Conservation (phyloP, 1,284 basidiomycete species). For the Serendipita sp. region DNA sequence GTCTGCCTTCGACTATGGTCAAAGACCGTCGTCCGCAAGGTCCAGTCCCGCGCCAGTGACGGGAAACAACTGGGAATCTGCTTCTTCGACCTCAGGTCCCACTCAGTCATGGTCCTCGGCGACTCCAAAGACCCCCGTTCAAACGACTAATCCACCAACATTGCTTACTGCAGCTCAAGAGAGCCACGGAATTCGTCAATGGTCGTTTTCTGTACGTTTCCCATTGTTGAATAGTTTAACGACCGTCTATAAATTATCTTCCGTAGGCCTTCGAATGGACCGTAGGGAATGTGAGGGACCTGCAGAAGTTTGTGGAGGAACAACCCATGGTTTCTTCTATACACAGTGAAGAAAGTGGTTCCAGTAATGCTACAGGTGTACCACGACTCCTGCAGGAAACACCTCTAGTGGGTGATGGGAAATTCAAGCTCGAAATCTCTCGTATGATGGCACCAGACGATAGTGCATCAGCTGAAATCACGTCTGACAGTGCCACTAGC, state of each 20-base stretch:
- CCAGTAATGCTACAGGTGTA: slow-evolving; percentile 21
- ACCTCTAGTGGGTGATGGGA: slow-evolving; percentile 51
- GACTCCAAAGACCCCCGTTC: background rate
- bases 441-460: slow-evolving; percentile 13
- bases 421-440: slow-evolving; percentile 60
- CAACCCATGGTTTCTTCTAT: slow-evolving; percentile 12
- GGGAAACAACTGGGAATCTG: slow-evolving; percentile 8
- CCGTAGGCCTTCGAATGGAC: slow-evolving; percentile 52
- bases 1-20: slow-evolving; percentile 7
- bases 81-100: background rate
- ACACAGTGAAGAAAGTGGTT: slow-evolving; percentile 14
- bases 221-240: background rate
- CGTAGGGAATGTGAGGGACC: slow-evolving; percentile 39
- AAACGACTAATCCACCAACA: background rate
- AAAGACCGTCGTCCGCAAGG: background rate
- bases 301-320: slow-evolving; percentile 37
- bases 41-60: background rate
- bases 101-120: slow-evolving; percentile 3
- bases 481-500: slow-evolving; percentile 12
- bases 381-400: slow-evolving; percentile 52
- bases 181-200: slow-evolving; percentile 10
- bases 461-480: slow-evolving; percentile 13
- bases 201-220: slow-evolving; percentile 9
- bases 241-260: background rate
- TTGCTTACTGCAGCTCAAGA: background rate